Evolutionary conservation across 1,284 basidiomycete species (phyloP).

Genomic region (Erythrobasidium hasegawianum): DNA sequence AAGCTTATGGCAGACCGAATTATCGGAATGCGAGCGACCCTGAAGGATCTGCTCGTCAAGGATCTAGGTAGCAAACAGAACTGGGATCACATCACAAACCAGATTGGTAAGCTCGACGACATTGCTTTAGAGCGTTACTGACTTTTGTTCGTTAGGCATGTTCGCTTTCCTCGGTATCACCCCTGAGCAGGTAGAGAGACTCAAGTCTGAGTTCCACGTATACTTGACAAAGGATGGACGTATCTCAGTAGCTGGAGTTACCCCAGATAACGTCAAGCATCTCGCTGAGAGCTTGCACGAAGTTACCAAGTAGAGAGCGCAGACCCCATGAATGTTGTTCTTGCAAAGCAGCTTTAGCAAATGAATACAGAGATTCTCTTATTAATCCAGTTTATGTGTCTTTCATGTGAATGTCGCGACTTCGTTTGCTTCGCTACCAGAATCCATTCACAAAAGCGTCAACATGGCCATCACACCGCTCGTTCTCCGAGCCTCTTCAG

Average conservation of each 20-base stretch:
- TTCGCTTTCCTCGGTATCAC: conserved; percentile 41
- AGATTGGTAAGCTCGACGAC: conserved; percentile 81
- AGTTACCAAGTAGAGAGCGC: conserved; percentile 50
- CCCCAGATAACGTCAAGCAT: conserved; percentile 72
- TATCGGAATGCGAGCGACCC: conserved; percentile 79
- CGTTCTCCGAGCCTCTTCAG: conserved; percentile 18
- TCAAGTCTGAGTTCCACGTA: conserved; percentile 75
- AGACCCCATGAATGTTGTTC: neutral
- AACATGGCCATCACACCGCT: conserved; percentile 31
- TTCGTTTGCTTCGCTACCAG: neutral
- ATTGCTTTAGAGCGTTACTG: neutral
- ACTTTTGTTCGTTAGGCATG: conserved; percentile 20
- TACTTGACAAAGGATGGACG: conserved; percentile 66
- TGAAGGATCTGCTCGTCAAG: conserved; percentile 72
- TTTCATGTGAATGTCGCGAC: too few species aligned
- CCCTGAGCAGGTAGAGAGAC: conserved; percentile 62
- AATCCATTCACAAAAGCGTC: neutral
- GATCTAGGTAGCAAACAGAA: conserved; percentile 63
- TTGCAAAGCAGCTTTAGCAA: neutral
- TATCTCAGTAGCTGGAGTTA: conserved; percentile 63
- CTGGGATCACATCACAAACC: conserved; percentile 85
- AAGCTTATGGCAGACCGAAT: conserved; percentile 87
- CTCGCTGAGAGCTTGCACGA: conserved; percentile 71
- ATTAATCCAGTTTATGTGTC: too few species aligned
- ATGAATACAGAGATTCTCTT: neutral